A percentile compares a stretch with the other conserved stretches of the same genome.
These are phyloP conservation scores for Wakefieldia striispora DNA, from an alignment of 768 basidiomycete genomes.

Conservation along the genomic window DNA sequence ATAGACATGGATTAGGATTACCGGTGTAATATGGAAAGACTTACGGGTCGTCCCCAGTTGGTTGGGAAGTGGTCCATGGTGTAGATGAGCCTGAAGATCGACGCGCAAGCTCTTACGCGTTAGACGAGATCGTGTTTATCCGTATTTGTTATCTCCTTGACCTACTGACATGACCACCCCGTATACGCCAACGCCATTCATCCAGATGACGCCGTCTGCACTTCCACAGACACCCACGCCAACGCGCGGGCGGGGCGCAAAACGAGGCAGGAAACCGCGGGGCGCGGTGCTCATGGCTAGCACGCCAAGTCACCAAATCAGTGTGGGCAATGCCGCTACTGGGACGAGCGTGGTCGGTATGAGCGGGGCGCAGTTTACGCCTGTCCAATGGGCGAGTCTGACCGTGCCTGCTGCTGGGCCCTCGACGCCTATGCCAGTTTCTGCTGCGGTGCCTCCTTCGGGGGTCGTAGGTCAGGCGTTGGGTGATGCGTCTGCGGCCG, in stretches of 20 bases:
- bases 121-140: conserved; percentile 17
- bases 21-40: conserved; percentile 18
- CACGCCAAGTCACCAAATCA: conserved; percentile 12
- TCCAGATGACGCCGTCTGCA: conserved; percentile 21
- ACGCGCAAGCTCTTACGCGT: conserved; percentile 25
- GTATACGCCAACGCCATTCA: conserved; percentile 21
- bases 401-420: conserved; percentile 7
- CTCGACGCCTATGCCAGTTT: conserved; percentile 10
- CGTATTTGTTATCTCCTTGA: conserved; percentile 13
- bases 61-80: conserved; percentile 82
- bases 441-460: not conserved
- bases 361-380: conserved; percentile 28
- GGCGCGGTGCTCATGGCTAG: conserved; percentile 12
- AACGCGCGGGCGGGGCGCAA: conserved; percentile 26
- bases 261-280: conserved; percentile 26
- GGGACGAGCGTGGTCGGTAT: not conserved
- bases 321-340: too few species aligned
- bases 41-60: conserved; percentile 79
- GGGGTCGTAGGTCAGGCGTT: conserved; percentile 10
- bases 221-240: conserved; percentile 22
- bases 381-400: conserved; percentile 39
- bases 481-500: not conserved
- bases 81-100: conserved; percentile 4
- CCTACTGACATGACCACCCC: conserved; percentile 29
- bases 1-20: not conserved